phyloP scores from a whole-genome alignment of 1,139 yeast genomes.

The Kodamaea derodonti region DNA sequence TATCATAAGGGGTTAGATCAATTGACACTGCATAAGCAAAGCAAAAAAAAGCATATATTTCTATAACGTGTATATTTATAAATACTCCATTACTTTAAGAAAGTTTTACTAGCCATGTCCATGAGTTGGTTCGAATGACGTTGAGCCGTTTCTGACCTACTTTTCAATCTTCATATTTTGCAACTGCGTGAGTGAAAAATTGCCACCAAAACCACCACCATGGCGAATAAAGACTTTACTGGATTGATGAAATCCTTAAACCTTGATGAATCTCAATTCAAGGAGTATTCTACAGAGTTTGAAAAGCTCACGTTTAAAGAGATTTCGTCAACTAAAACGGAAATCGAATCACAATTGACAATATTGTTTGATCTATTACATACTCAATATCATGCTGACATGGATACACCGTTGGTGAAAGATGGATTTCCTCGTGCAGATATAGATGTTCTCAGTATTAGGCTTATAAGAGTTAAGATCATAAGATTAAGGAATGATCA shows the following conservation, averaged over 20 bases:
- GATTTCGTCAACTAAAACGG: constrained; percentile 26
- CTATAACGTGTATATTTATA: too few relatives aligned
- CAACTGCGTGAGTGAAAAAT: too few relatives aligned
- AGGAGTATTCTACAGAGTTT: constrained; percentile 19
- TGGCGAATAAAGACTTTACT: constrained; percentile 20
- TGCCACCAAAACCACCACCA: constrained; percentile 7
- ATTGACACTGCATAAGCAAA: too few relatives aligned
- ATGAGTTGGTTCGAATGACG: too few relatives aligned
- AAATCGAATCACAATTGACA: constrained; percentile 32
- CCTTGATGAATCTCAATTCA: constrained; percentile 25
- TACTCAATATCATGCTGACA: constrained; percentile 41
- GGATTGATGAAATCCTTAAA: constrained; percentile 42
- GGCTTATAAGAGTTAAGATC: constrained; percentile 60
- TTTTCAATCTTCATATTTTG: too few relatives aligned
- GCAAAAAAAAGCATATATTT: too few relatives aligned
- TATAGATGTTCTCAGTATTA: constrained; percentile 68
- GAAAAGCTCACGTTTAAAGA: constrained; percentile 22
- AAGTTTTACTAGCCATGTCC: too few relatives aligned
- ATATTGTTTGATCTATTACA: constrained; percentile 30
- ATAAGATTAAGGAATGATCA: constrained; percentile 71
- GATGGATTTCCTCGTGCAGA: constrained; percentile 90
- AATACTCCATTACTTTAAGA: too few relatives aligned
- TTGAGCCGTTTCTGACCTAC: too few relatives aligned
- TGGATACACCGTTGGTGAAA: constrained; percentile 63
- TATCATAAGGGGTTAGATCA: too few relatives aligned